Percentiles rank a stretch among this genome's conserved stretches.
These are phyloP conservation scores for Fraxinus americana DNA, from an alignment of 257 asterid species.

Conservation along the genomic window DNA sequence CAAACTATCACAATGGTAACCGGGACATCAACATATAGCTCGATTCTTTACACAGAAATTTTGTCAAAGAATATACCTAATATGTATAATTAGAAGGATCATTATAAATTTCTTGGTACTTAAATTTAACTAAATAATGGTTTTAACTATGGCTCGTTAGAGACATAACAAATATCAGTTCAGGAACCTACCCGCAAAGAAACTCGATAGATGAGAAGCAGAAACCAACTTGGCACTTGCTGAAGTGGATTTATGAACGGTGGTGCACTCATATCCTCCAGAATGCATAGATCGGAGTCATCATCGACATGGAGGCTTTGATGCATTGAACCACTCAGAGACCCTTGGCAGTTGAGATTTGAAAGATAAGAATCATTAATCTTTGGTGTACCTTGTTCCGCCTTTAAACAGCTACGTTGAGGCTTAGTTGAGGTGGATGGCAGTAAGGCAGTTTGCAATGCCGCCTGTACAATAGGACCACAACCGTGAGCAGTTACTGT, in stretches of 20 bases:
- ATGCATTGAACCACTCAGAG: slow-evolving; percentile 20
- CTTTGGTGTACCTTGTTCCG: slow-evolving; percentile 19
- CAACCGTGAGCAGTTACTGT: slow-evolving; percentile 26
- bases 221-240: slow-evolving; percentile 28
- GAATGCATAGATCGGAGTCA: slow-evolving; percentile 44
- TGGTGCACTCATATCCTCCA: slow-evolving; percentile 50
- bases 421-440: slow-evolving; percentile 24
- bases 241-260: slow-evolving; percentile 20
- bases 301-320: slow-evolving; percentile 29
- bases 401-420: slow-evolving; percentile 5
- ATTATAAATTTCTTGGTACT: neutral
- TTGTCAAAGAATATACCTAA: neutral
- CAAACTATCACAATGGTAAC: neutral
- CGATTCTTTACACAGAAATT: neutral
- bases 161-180: slow-evolving; percentile 1
- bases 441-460: slow-evolving; percentile 15
- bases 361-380: slow-evolving; percentile 10
- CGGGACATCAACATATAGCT: neutral
- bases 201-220: slow-evolving; percentile 39
- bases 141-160: too few species aligned
- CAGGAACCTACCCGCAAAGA: slow-evolving; percentile 45
- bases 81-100: neutral
- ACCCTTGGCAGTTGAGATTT: slow-evolving; percentile 20
- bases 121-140: neutral
- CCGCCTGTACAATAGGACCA: slow-evolving; percentile 12